phyloP scores from a whole-genome alignment of 169 alveolate species.

The Plasmodium coatneyi region DNA sequence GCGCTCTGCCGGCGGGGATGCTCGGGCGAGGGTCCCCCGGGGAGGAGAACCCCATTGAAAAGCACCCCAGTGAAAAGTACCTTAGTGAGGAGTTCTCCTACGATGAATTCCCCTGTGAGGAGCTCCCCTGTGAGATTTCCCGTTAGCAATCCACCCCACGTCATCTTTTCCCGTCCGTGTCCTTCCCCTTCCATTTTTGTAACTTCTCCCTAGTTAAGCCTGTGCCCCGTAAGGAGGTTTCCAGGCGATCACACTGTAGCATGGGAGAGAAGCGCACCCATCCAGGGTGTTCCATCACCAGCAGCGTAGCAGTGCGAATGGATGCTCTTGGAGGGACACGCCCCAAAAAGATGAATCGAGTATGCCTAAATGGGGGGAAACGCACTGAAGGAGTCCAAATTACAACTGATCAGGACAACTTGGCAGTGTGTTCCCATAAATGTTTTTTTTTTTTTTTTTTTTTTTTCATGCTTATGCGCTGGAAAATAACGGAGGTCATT shows the following conservation, averaged over 20 bases:
- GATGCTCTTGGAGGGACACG: not conserved
- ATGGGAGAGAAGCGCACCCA: not conserved
- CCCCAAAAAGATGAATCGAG: not conserved
- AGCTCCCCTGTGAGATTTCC: not conserved
- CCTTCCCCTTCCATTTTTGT: not conserved
- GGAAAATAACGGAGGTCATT: not conserved
- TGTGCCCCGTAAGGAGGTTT: not conserved
- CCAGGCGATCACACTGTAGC: not conserved
- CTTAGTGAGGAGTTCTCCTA: not conserved
- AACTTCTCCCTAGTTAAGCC: not conserved
- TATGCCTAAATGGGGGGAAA: not conserved
- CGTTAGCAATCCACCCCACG: not conserved
- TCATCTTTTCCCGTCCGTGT: not conserved
- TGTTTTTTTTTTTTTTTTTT: not conserved
- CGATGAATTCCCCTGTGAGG: too few relatives aligned
- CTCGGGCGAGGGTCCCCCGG: constrained; percentile 1
- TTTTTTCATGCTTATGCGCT: not conserved
- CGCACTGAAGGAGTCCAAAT: not conserved
- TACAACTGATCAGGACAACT: not conserved
- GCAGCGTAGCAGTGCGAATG: not conserved
- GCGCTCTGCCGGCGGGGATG: constrained; percentile 45
- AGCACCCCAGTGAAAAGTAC: not conserved
- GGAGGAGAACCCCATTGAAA: not conserved
- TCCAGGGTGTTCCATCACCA: not conserved
- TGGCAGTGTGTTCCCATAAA: not conserved